phyloP scores from a whole-genome alignment of 108 stramenopile species.

The Cyclotella choctawhatcheeana region DNA sequence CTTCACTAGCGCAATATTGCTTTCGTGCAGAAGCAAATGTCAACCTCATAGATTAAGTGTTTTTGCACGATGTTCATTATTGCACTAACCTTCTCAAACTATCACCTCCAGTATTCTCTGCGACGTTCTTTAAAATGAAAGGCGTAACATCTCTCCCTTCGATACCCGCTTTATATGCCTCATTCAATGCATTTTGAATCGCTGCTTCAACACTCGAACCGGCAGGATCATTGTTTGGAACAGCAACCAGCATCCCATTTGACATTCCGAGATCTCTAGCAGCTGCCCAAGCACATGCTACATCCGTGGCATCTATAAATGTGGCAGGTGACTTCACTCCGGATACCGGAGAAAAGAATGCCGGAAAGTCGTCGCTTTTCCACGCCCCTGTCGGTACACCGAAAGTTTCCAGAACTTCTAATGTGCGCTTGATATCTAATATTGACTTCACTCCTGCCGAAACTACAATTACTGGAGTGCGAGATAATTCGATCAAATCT shows the following conservation, averaged over 20 bases:
- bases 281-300: constrained; percentile 73
- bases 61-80: not conserved
- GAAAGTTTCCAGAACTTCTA: constrained; percentile 97
- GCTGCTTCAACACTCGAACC: constrained; percentile 85
- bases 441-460: constrained; percentile 98
- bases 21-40: constrained; percentile 1
- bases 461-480: constrained; percentile 93
- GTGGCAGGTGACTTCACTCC: constrained; percentile 68
- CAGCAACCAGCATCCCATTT: constrained; percentile 92
- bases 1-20: constrained; percentile 93
- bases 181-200: constrained; percentile 80
- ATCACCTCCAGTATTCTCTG: constrained; percentile 77
- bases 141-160: constrained; percentile 93
- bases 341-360: constrained; percentile 93
- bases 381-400: constrained; percentile 88
- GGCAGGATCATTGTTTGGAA: constrained; percentile 94
- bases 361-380: constrained; percentile 91
- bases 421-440: constrained; percentile 91
- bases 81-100: constrained; percentile 58
- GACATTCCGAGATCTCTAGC: constrained; percentile 61
- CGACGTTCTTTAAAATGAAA: constrained; percentile 87
- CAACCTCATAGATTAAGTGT: no score
- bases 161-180: constrained; percentile 65
- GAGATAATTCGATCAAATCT: constrained; percentile 92
- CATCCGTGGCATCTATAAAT: constrained; percentile 70